Evolutionary conservation across 2,329 filamentous ascomycete genomes (phyloP), one percentile per base, ranked within the genome.

Genomic region (Exophiala viscosa): DNA sequence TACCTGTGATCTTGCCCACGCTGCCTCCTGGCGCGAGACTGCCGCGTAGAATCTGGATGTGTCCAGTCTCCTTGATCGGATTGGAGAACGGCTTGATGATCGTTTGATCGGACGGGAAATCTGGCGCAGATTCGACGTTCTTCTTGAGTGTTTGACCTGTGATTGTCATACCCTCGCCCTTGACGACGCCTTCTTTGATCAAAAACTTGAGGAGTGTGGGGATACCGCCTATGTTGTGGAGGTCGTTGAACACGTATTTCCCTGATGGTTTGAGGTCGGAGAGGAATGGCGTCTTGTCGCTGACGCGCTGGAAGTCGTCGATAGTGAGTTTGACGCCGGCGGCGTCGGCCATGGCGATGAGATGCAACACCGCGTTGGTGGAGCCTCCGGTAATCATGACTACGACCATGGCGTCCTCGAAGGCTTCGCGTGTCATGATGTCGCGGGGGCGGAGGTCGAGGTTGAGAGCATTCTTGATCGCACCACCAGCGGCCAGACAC

Each of bases 271-370:
- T 91, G 38, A 93, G 76, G 67, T 93, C 87, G 7, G 88, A 88
- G 18, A 93, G 78, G 76, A 90, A 86, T 17, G 88, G 88, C 14
- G 80, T 89, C 44, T 84, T 81, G 74, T 93, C 85, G 0, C 87
- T 90, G 45, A 92, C 86, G 62, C 79, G 75, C 73, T 93, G 88
- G 82, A 92, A 92, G 72, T 93, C 88, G 62, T 93, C 88, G 54
- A 93, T 86, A 42, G 86, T 89, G 50, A 93, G 81, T 70, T 89
- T 87, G 67, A 93, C 80, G 63, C 87, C 88, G 17, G 90, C 87
- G 5, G 85, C 80, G 71, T 92, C 86, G 55, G 88, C 88, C 52
- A 92, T 90, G 64, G 88, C 88, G 66, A 93, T 88, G 43, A 93
- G 72, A 70, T 93, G 88, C 41, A 93, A 81, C 33, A 93, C 88